phyloP scores from a whole-genome alignment of 1,139 yeast genomes.

The Yamadazyma jaroonii region DNA sequence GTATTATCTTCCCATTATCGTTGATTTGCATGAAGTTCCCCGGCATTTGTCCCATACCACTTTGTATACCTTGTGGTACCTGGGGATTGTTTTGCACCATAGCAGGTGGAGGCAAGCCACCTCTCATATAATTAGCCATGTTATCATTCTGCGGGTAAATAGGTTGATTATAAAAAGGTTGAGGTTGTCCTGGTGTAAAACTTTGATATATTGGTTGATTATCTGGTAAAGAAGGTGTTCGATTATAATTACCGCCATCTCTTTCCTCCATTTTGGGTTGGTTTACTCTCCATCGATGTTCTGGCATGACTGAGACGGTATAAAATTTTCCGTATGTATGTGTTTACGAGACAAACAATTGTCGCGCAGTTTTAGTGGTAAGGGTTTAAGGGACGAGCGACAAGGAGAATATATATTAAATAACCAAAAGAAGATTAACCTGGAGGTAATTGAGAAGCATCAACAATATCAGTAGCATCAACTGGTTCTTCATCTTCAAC shows the following conservation, averaged over 20 bases:
- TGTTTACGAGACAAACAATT: too few species aligned
- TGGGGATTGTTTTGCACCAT: background rate
- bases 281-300: background rate
- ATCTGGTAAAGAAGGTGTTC: background rate
- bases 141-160: conserved; percentile 6
- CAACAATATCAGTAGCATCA: conserved; percentile 70
- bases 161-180: conserved; percentile 7
- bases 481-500: conserved; percentile 45
- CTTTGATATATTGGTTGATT: conserved; percentile 4
- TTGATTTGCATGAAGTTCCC: background rate
- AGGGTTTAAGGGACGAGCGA: too few species aligned
- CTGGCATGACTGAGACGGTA: conserved; percentile 1
- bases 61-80: background rate
- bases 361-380: too few species aligned
- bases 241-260: background rate
- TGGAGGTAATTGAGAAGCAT: conserved; percentile 86
- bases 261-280: background rate
- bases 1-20: background rate
- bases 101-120: conserved; percentile 1
- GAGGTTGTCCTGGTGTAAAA: conserved; percentile 3
- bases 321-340: too few species aligned
- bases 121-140: background rate
- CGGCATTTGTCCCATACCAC: background rate
- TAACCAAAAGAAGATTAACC: too few species aligned
- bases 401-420: too few species aligned